phyloP scores from a whole-genome alignment of 352 stramenopile species.

The Phytophthora melonis region DNA sequence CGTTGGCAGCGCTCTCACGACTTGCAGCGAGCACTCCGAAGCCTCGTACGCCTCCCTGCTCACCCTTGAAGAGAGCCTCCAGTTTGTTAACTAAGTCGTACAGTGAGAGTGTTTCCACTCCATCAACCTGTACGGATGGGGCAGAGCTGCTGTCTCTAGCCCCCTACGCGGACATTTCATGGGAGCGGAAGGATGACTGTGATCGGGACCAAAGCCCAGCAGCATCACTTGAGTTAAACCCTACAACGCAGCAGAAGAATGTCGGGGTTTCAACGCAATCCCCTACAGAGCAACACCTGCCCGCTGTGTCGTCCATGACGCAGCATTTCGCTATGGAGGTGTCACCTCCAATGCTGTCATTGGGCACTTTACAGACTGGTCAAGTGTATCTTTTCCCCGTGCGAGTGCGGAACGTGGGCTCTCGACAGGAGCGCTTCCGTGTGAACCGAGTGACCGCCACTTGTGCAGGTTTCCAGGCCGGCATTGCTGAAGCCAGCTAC shows the following conservation, averaged over 20 bases:
- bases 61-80: constrained; percentile 29
- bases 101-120: constrained; percentile 17
- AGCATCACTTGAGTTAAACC: neutral
- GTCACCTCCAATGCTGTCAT: constrained; percentile 49
- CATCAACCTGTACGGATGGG: constrained; percentile 24
- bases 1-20: constrained; percentile 53
- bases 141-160: constrained; percentile 39
- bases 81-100: neutral
- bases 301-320: constrained; percentile 7
- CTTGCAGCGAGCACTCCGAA: constrained; percentile 47
- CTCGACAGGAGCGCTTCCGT: constrained; percentile 73
- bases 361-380: constrained; percentile 46
- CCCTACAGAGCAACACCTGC: constrained; percentile 40
- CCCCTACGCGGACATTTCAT: constrained; percentile 37
- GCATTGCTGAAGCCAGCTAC: constrained; percentile 62
- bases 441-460: constrained; percentile 58
- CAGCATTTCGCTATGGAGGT: constrained; percentile 70
- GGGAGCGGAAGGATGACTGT: constrained; percentile 27
- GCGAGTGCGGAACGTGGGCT: constrained; percentile 73
- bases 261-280: neutral
- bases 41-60: constrained; percentile 41
- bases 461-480: constrained; percentile 47
- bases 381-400: constrained; percentile 79
- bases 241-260: constrained; percentile 15
- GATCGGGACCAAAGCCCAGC: neutral